Evolutionary conservation across 2,329 filamentous ascomycete species (phyloP).

Genomic region (Fusarium veterinarium): DNA sequence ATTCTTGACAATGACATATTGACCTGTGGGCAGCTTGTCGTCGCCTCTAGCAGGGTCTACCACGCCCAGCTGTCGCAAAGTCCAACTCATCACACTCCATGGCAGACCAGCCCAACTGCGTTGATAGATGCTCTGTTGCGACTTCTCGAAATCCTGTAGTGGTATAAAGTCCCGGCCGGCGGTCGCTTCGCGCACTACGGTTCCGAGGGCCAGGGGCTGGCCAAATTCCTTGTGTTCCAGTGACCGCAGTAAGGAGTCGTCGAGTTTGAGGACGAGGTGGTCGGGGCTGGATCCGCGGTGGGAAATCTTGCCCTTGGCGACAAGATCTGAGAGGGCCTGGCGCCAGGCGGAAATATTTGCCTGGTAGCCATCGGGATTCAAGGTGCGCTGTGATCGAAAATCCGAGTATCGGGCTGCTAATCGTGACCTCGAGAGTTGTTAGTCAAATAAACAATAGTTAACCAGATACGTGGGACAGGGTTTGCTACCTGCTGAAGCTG

Average conservation of each 20-base stretch:
- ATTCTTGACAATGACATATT: constrained; percentile 74
- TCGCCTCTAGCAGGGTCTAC: constrained; percentile 59
- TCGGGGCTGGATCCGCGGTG: constrained; percentile 55
- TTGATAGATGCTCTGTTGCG: constrained; percentile 77
- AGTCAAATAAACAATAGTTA: neutral
- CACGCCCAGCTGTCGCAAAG: constrained; percentile 75
- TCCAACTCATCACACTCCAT: constrained; percentile 80
- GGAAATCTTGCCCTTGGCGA: constrained; percentile 68
- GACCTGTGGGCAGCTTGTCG: constrained; percentile 69
- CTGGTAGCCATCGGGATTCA: constrained; percentile 86
- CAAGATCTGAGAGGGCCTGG: constrained; percentile 75
- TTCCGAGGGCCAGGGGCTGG: constrained; percentile 81
- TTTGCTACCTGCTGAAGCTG: constrained; percentile 67
- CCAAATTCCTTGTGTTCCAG: constrained; percentile 84
- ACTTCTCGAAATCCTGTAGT: constrained; percentile 73
- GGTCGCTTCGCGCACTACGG: constrained; percentile 81
- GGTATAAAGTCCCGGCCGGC: constrained; percentile 76
- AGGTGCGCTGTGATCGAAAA: constrained; percentile 77
- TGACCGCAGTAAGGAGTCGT: constrained; percentile 74
- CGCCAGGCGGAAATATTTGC: constrained; percentile 87
- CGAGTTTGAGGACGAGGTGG: constrained; percentile 64
- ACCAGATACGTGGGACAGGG: neutral
- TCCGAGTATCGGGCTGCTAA: constrained; percentile 90
- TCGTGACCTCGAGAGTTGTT: constrained; percentile 68
- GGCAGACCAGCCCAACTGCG: constrained; percentile 76